Conservation (phyloP, 2,329 filamentous ascomycete genomes). For the Botryotinia convoluta region DNA sequence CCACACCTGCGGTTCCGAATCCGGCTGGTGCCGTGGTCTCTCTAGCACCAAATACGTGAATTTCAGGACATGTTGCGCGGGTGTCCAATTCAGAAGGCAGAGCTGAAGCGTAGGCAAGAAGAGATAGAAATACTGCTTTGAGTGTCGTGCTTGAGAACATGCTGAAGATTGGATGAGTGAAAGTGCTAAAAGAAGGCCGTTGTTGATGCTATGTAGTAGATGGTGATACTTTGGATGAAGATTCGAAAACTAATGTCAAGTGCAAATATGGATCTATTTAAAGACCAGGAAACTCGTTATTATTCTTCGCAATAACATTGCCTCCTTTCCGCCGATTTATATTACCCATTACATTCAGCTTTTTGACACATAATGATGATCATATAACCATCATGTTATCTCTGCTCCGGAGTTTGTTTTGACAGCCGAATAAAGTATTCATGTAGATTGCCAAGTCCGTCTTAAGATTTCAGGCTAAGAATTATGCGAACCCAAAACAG, state of each 20-base stretch:
- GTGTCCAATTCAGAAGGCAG: conserved; percentile 21
- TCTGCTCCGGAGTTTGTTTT: background rate
- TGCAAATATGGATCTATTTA: conserved; percentile 1
- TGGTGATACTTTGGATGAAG: background rate
- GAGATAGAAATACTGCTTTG: background rate
- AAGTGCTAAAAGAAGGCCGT: background rate
- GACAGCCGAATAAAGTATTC: background rate
- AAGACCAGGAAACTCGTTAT: background rate
- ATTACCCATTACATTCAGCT: background rate
- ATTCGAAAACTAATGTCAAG: background rate
- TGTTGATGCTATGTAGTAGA: background rate
- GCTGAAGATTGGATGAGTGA: background rate
- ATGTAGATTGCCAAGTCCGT: background rate
- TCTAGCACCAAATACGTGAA: conserved; percentile 52
- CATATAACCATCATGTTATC: background rate
- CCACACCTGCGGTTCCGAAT: conserved; percentile 48
- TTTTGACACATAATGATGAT: background rate
- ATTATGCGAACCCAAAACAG: conserved; percentile 2
- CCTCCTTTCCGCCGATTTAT: conserved; percentile 1
- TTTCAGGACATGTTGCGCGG: conserved; percentile 41
- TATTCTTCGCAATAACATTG: background rate
- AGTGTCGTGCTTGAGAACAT: background rate
- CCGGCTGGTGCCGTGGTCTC: conserved; percentile 50
- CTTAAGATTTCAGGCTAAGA: conserved; percentile 14
- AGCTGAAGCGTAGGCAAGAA: conserved; percentile 1